A percentile compares a stretch with the other conserved stretches of the same genome.
These are phyloP conservation scores for Suhomyces maxii DNA, from an alignment of 1,139 yeast species.

Conservation along the genomic window DNA sequence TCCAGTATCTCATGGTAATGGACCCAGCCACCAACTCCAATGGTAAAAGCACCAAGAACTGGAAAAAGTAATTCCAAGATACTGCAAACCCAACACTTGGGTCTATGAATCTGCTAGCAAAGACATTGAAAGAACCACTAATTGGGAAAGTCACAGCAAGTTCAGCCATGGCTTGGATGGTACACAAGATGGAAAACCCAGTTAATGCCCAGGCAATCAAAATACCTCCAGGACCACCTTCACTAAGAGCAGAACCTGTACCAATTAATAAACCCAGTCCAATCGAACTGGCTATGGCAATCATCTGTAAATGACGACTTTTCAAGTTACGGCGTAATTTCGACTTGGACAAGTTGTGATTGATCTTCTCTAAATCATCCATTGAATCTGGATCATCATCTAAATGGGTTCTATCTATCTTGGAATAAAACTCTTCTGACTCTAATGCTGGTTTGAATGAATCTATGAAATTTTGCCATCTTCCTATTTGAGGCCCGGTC, in stretches of 20 bases:
- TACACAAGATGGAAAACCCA: constrained; percentile 30
- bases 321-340: constrained; percentile 26
- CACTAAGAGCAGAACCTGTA: constrained; percentile 24
- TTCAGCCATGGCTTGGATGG: constrained; percentile 39
- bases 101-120: constrained; percentile 34
- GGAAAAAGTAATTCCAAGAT: constrained; percentile 35
- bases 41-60: constrained; percentile 29
- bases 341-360: constrained; percentile 21
- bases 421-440: constrained; percentile 17
- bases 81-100: constrained; percentile 38
- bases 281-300: constrained; percentile 32
- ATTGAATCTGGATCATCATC: constrained; percentile 22
- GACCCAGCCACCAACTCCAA: constrained; percentile 35
- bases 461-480: constrained; percentile 42
- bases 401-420: constrained; percentile 13
- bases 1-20: constrained; percentile 35
- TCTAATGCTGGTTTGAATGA: constrained; percentile 39
- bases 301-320: constrained; percentile 28
- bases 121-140: constrained; percentile 34
- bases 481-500: constrained; percentile 11
- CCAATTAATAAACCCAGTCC: constrained; percentile 34
- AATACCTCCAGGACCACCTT: constrained; percentile 67
- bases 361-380: constrained; percentile 25
- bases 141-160: constrained; percentile 36
- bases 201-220: constrained; percentile 40